Evolutionary conservation across 495 filamentous ascomycete species (phyloP), one percentile per base, ranked within the genome.

Genomic region (Penicillium soppii): DNA sequence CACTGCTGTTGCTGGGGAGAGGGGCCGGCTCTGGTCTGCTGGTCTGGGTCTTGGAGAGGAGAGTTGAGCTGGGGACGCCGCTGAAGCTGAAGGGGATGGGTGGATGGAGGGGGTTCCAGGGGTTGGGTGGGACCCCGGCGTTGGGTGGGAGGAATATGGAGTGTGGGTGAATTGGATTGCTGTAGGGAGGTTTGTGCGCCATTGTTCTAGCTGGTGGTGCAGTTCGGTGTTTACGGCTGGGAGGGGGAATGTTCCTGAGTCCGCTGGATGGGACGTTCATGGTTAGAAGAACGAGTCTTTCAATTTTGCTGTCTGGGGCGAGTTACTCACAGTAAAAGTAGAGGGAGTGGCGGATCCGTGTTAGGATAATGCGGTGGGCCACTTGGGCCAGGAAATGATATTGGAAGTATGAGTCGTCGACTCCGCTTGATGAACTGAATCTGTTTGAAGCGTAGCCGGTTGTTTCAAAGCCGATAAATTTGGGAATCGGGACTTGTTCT

Each of bases 351-450:
- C 73, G 68, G 56, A 77, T 74, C 7, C 73, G 69, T 3, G 71
- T 77, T 20, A 77, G 66, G 43, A 77, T 77, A 29, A 77, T 77
- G 22, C 73, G 70, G 45, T 77, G 72, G 15, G 73, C 73, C 43
- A 77, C 72, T 49, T 77, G 73, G 37, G 73, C 73, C 13, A 77
- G 69, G 55, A 77, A 77, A 54, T 77, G 73, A 35, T 75, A 77
- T 58, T 77, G 73, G 53, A 75, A 77, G 50, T 69, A 73, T 13
- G 73, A 73, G 54, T 75, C 72, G 48, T 77, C 73, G 29, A 73
- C 62, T 20, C 70, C 66, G 8, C 56, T 64, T 7, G 63, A 51
- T 7, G 70, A 54, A 12, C 57, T 50, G 26, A 52, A 65, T 10
- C 68, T 60, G 26, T 58, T 58, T 4, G 68, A 44, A 0, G 53